Evolutionary conservation across 768 basidiomycete species (phyloP).

Genomic region (Gloeophyllum trabeum): DNA sequence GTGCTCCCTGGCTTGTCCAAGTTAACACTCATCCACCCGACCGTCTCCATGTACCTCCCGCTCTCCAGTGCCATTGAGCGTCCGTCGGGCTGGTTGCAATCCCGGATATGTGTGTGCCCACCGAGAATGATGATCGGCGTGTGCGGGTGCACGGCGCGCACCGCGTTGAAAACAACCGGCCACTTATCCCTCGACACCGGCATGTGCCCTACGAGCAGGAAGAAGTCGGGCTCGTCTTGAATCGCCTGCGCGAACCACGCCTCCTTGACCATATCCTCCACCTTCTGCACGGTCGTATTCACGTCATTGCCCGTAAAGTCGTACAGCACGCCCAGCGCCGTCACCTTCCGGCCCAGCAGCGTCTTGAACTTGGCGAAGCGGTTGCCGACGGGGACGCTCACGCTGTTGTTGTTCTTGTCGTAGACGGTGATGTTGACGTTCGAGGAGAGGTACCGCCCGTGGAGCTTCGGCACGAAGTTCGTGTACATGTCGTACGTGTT

Average conservation of each 20-base stretch:
- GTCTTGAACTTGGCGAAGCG: slow-evolving; percentile 69
- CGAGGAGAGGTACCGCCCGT: slow-evolving; percentile 70
- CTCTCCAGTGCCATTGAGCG: slow-evolving; percentile 75
- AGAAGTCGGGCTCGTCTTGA: slow-evolving; percentile 71
- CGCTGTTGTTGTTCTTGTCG: slow-evolving; percentile 22
- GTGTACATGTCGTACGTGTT: slow-evolving; percentile 60
- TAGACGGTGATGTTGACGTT: slow-evolving; percentile 78
- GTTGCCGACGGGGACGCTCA: slow-evolving; percentile 34
- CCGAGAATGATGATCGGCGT: slow-evolving; percentile 82
- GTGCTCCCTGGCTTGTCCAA: slow-evolving; percentile 27
- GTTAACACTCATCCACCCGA: slow-evolving; percentile 42
- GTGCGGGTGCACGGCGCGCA: slow-evolving; percentile 60
- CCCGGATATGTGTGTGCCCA: slow-evolving; percentile 71
- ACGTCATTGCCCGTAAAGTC: slow-evolving; percentile 63
- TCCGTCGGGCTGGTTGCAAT: slow-evolving; percentile 64
- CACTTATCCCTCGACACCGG: slow-evolving; percentile 63
- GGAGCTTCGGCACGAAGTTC: slow-evolving; percentile 55
- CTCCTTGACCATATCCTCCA: slow-evolving; percentile 70
- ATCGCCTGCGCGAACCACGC: slow-evolving; percentile 77
- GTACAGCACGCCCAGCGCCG: slow-evolving; percentile 70
- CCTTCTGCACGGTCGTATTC: slow-evolving; percentile 68
- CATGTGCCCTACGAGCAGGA: slow-evolving; percentile 78
- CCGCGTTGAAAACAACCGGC: slow-evolving; percentile 60
- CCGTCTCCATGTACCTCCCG: slow-evolving; percentile 88
- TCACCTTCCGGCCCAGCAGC: slow-evolving; percentile 63